phyloP scores from a whole-genome alignment of 306 rosid genomes.

The Citrullus mucosospermus region DNA sequence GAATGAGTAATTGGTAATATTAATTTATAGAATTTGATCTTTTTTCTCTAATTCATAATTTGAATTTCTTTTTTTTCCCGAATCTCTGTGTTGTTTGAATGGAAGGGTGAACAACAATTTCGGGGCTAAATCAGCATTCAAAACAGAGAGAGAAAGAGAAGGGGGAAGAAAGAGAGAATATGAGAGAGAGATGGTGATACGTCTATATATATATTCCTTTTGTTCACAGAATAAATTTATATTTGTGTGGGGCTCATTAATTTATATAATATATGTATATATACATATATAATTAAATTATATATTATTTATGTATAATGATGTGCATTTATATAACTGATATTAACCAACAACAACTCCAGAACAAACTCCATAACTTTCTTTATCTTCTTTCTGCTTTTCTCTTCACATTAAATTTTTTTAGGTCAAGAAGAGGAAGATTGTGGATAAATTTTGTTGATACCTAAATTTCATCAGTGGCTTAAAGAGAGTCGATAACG shows the following conservation, averaged over 20 bases:
- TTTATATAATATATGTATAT: not conserved
- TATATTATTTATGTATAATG: too few species aligned
- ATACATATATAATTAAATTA: too few species aligned
- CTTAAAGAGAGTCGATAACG: too few species aligned
- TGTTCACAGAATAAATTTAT: constrained; percentile 14
- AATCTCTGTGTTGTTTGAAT: constrained; percentile 13
- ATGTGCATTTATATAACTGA: constrained; percentile 8
- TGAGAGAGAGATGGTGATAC: constrained; percentile 36
- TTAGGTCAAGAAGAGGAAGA: not conserved
- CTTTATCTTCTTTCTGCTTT: not conserved
- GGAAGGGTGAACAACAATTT: constrained; percentile 42
- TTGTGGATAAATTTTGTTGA: not conserved
- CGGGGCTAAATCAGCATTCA: constrained; percentile 53
- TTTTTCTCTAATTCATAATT: not conserved
- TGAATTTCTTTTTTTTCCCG: not conserved
- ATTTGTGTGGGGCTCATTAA: constrained; percentile 7
- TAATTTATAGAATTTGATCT: not conserved
- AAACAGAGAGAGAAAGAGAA: constrained; percentile 16
- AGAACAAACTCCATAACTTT: not conserved
- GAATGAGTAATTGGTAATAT: constrained; percentile 11
- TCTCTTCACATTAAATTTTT: not conserved
- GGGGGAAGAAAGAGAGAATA: constrained; percentile 10
- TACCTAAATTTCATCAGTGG: too few species aligned
- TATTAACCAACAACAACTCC: constrained; percentile 9
- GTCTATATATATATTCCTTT: constrained; percentile 26